These are phyloP conservation scores for Perilla frutescens DNA, from an alignment of 257 asterid species.

Conservation along the genomic window DNA sequence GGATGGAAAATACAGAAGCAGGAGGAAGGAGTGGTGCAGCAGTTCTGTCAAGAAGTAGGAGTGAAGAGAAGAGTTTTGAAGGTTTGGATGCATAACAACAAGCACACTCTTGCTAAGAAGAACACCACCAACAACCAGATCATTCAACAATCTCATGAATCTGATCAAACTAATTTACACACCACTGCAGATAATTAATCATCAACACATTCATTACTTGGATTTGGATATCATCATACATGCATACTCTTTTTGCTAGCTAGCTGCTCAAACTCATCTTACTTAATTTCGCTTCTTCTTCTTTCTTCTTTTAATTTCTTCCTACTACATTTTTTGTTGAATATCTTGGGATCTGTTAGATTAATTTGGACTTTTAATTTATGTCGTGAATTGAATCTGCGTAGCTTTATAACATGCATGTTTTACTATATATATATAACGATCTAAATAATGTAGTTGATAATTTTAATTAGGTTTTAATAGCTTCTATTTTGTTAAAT, in stretches of 20 bases:
- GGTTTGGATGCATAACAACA: slow-evolving; percentile 97
- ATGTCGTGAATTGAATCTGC: not conserved
- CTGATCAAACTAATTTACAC: too few relatives aligned
- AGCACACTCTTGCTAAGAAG: slow-evolving; percentile 73
- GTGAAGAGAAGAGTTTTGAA: slow-evolving; percentile 81
- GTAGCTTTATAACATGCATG: too few relatives aligned
- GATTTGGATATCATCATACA: too few relatives aligned
- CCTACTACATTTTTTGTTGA: not conserved
- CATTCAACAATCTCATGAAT: too few relatives aligned
- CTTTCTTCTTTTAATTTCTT: not conserved
- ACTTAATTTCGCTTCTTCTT: not conserved
- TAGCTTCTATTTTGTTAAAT: not conserved
- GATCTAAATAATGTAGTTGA: not conserved
- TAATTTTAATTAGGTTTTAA: not conserved
- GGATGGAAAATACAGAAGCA: slow-evolving; percentile 95
- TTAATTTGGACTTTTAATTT: slow-evolving; percentile 1
- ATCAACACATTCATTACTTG: too few relatives aligned
- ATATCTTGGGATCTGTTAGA: slow-evolving; percentile 24
- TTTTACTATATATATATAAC: too few relatives aligned
- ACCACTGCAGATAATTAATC: too few relatives aligned
- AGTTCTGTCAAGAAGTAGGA: slow-evolving; percentile 81
- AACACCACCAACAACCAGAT: not conserved
- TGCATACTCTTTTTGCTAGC: not conserved
- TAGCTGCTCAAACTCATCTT: not conserved
- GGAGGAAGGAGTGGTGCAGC: slow-evolving; percentile 79